Conservation (phyloP, 306 rosid genomes). For the Oxytropis ochrocephala region DNA sequence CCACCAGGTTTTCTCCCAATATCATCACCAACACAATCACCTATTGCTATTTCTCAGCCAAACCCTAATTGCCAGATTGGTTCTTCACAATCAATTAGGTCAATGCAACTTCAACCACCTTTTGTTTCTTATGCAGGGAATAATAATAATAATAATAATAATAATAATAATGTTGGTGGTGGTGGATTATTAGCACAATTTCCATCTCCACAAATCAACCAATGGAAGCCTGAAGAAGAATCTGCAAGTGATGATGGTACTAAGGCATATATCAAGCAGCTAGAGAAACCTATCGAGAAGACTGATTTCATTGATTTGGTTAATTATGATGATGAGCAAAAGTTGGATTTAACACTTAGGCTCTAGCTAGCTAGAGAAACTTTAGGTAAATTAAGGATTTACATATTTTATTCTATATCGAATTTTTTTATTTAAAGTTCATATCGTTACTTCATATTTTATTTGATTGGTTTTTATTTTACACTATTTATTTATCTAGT, state of each 20-base stretch:
- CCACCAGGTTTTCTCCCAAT: no score
- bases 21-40: not conserved
- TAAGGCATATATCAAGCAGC: conserved; percentile 31
- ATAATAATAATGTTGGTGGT: not conserved
- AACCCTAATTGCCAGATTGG: not conserved
- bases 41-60: not conserved
- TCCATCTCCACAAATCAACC: not conserved
- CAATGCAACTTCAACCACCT: conserved; percentile 6
- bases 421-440: not conserved
- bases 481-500: not conserved
- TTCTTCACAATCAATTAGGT: not conserved
- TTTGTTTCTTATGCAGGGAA: not conserved
- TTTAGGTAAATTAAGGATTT: not conserved
- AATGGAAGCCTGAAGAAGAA: not conserved
- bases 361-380: conserved; percentile 22
- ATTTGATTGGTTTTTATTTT: not conserved
- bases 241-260: conserved; percentile 24
- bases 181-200: not conserved
- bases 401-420: not conserved
- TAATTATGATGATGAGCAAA: conserved; percentile 14
- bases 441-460: not conserved
- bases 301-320: conserved; percentile 25
- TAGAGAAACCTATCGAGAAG: conserved; percentile 46
- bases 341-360: conserved; percentile 45
- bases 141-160: not conserved